Conservation (phyloP, 2,329 filamentous ascomycete species). For the Bipolaris oryzae region DNA sequence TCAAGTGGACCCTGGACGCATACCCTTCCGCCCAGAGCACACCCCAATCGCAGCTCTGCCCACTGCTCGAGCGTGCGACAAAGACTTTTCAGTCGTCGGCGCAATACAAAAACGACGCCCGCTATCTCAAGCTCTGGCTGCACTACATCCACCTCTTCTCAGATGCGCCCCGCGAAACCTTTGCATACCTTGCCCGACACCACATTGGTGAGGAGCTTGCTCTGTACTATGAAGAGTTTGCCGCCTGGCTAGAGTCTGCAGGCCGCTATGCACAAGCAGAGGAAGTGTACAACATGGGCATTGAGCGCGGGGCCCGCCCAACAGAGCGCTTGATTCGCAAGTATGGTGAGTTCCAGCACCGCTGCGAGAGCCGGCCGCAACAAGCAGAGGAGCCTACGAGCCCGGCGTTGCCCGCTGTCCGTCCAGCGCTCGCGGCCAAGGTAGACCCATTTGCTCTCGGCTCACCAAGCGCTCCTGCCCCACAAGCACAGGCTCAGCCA, state of each 20-base stretch:
- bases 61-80: conserved; percentile 88
- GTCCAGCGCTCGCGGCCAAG: conserved; percentile 84
- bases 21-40: conserved; percentile 95
- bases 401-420: conserved; percentile 81
- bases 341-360: conserved; percentile 87
- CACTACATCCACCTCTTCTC: conserved; percentile 93
- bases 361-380: conserved; percentile 71
- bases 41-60: conserved; percentile 85
- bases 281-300: conserved; percentile 88
- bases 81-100: conserved; percentile 82
- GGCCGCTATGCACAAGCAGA: conserved; percentile 89
- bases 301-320: conserved; percentile 86
- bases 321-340: conserved; percentile 82
- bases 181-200: conserved; percentile 88
- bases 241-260: conserved; percentile 85
- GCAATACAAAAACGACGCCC: conserved; percentile 93
- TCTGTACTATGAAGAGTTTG: conserved; percentile 96
- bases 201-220: conserved; percentile 85
- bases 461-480: conserved; percentile 61
- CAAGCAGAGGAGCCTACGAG: conserved; percentile 73
- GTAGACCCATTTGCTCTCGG: conserved; percentile 72
- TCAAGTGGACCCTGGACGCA: conserved; percentile 93
- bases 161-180: conserved; percentile 90
- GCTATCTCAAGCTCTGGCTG: conserved; percentile 92
- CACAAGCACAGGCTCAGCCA: conserved; percentile 64